Conservation (phyloP, 1,139 yeast species). For the Scheffersomyces lignicola region DNA sequence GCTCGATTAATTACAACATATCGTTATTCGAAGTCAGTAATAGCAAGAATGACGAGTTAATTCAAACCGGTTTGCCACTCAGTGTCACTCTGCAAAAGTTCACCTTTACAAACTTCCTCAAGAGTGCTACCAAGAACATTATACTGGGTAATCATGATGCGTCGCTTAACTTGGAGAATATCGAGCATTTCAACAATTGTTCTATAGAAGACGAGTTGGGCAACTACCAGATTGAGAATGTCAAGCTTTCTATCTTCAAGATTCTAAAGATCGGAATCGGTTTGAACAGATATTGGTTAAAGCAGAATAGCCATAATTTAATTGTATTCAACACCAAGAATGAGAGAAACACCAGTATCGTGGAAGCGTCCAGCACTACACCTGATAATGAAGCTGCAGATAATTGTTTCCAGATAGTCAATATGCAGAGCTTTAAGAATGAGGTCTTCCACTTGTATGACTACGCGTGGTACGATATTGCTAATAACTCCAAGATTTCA, state of each 20-base stretch:
- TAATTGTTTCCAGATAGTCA: constrained; percentile 33
- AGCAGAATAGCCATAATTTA: constrained; percentile 40
- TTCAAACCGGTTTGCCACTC: constrained; percentile 38
- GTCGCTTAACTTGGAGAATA: constrained; percentile 31
- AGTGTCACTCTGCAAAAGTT: constrained; percentile 26
- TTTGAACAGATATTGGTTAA: constrained; percentile 35
- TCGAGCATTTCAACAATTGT: constrained; percentile 36
- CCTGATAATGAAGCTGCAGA: constrained; percentile 10
- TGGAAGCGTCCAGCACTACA: constrained; percentile 7
- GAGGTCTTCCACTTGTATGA: constrained; percentile 28
- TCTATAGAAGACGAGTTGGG: constrained; percentile 32
- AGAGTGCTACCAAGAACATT: constrained; percentile 37
- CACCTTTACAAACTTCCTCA: constrained; percentile 30
- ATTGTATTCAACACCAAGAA: constrained; percentile 29
- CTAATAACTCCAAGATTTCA: constrained; percentile 17
- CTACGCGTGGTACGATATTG: constrained; percentile 28
- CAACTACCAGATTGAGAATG: constrained; percentile 26
- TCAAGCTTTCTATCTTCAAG: constrained; percentile 32
- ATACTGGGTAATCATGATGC: constrained; percentile 25
- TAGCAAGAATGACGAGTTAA: constrained; percentile 22
- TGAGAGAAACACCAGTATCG: constrained; percentile 11
- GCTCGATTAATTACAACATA: constrained; percentile 28
- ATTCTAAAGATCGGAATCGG: constrained; percentile 39
- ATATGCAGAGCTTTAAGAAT: constrained; percentile 33
- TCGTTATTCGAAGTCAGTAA: constrained; percentile 35